These are phyloP conservation scores for Vigna nakashimae DNA, from an alignment of 306 rosid genomes.

Conservation along the genomic window DNA sequence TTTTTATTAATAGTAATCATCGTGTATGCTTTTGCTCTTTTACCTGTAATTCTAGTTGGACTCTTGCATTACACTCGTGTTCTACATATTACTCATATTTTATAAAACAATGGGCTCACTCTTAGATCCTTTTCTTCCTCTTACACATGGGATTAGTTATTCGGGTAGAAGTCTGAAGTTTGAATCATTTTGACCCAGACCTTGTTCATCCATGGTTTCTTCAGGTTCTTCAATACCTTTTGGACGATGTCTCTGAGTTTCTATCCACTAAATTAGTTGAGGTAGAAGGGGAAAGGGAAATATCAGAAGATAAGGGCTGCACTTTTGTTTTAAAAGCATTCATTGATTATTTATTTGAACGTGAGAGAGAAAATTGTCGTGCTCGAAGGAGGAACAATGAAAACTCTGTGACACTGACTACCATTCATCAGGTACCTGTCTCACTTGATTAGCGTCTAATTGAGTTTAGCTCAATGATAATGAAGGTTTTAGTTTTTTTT, in stretches of 20 bases:
- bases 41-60: not conserved
- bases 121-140: not conserved
- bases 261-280: constrained; percentile 61
- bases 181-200: constrained; percentile 2
- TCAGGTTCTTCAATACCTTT: constrained; percentile 88
- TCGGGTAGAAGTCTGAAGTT: not conserved
- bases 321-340: constrained; percentile 62
- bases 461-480: constrained; percentile 30
- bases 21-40: not conserved
- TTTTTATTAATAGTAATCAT: not conserved
- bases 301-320: constrained; percentile 68
- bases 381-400: constrained; percentile 73
- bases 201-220: constrained; percentile 39
- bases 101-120: not conserved
- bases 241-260: constrained; percentile 90
- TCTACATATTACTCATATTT: not conserved
- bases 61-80: not conserved
- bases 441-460: constrained; percentile 25
- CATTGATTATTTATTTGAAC: constrained; percentile 72
- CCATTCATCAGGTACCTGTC: constrained; percentile 89
- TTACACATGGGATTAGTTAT: not conserved
- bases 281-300: constrained; percentile 55
- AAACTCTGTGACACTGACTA: constrained; percentile 84
- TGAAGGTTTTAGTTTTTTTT: constrained; percentile 29
- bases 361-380: constrained; percentile 80